phyloP scores from a whole-genome alignment of 768 basidiomycete genomes.

The Mycena haematopus region DNA sequence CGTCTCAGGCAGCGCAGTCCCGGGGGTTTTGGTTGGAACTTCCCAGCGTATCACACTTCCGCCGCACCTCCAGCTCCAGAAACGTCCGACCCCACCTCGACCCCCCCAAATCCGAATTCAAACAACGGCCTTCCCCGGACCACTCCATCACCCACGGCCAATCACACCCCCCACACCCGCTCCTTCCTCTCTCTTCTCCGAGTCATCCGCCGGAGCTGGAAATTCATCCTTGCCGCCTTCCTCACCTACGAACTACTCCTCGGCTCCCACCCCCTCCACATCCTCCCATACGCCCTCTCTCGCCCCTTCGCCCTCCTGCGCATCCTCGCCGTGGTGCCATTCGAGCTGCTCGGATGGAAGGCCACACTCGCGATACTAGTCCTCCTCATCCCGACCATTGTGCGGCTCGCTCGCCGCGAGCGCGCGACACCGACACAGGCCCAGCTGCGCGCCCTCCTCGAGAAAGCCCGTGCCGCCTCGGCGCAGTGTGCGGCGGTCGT shows the following conservation, averaged over 20 bases:
- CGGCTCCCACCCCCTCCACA: no score
- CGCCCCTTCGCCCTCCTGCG: background rate
- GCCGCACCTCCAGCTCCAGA: background rate
- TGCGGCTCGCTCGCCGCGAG: no score
- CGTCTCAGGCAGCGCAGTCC: background rate
- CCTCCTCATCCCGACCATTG: background rate
- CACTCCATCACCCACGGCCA: background rate
- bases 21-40: background rate
- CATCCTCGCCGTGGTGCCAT: background rate
- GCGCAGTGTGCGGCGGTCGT: background rate
- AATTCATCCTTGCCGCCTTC: no score
- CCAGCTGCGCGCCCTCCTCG: background rate
- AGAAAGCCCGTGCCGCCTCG: background rate
- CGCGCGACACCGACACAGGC: no score
- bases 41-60: background rate
- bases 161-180: background rate
- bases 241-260: no score
- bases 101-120: background rate
- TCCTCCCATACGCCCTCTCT: no score
- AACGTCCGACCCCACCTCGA: background rate
- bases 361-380: background rate
- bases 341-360: constrained; percentile 8
- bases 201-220: no score
- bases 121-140: background rate
- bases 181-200: no score